Evolutionary conservation across 768 basidiomycete species (phyloP).

Genomic region (Russula olivacea): DNA sequence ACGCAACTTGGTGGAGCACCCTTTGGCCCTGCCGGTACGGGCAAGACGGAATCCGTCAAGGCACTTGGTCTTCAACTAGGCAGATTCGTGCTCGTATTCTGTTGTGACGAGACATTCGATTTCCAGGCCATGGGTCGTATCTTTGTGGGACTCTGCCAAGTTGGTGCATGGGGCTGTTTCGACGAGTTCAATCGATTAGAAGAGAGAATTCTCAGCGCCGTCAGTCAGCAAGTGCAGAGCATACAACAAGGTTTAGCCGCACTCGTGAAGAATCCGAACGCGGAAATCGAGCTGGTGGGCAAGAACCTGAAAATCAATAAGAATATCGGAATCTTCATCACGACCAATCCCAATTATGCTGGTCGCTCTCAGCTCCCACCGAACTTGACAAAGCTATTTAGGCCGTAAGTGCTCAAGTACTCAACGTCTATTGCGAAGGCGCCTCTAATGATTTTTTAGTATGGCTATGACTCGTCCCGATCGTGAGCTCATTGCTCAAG

Average conservation of each 20-base stretch:
- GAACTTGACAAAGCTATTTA: slow-evolving; percentile 87
- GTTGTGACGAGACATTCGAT: slow-evolving; percentile 99
- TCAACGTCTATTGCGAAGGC: not conserved
- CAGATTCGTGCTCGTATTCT: slow-evolving; percentile 99
- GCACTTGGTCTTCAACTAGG: slow-evolving; percentile 96
- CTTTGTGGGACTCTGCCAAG: slow-evolving; percentile 97
- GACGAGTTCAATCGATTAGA: slow-evolving; percentile 98
- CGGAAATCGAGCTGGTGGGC: slow-evolving; percentile 92
- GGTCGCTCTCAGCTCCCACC: slow-evolving; percentile 89
- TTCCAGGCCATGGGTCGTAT: slow-evolving; percentile 99
- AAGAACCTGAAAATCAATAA: slow-evolving; percentile 89
- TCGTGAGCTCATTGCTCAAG: slow-evolving; percentile 97
- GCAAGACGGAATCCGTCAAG: slow-evolving; percentile 99
- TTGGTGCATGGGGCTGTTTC: slow-evolving; percentile 98
- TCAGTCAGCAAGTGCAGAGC: slow-evolving; percentile 97
- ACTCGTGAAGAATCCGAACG: slow-evolving; percentile 74
- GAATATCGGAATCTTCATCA: slow-evolving; percentile 99
- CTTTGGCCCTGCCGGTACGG: slow-evolving; percentile 93
- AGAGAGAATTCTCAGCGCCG: slow-evolving; percentile 94
- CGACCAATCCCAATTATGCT: slow-evolving; percentile 98
- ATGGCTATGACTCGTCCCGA: slow-evolving; percentile 99
- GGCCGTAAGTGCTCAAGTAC: slow-evolving; percentile 62
- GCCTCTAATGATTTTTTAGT: slow-evolving; percentile 36
- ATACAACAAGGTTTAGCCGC: slow-evolving; percentile 94
- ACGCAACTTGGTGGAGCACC: slow-evolving; percentile 95